These are phyloP conservation scores for Venturia carpophila DNA, from an alignment of 2,329 filamentous ascomycete genomes.

Conservation along the genomic window DNA sequence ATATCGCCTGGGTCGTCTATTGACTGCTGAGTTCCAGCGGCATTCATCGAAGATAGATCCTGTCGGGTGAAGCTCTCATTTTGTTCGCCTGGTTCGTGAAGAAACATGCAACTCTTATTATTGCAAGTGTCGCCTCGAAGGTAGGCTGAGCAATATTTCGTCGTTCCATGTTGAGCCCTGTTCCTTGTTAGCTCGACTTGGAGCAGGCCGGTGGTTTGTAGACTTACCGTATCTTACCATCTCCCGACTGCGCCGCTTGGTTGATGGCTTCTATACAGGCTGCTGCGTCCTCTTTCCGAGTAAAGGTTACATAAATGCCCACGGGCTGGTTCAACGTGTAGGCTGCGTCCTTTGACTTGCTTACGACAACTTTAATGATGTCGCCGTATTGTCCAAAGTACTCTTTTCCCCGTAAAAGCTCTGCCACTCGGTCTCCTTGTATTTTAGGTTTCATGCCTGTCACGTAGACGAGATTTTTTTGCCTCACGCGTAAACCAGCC, in stretches of 20 bases:
- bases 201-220: constrained; percentile 26
- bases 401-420: constrained; percentile 79
- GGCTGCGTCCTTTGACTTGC: constrained; percentile 75
- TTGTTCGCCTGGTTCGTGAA: constrained; percentile 97
- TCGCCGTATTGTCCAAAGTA: constrained; percentile 98
- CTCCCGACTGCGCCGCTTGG: constrained; percentile 58
- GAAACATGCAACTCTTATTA: constrained; percentile 94
- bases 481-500: constrained; percentile 87
- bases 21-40: constrained; percentile 59
- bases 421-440: constrained; percentile 83
- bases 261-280: constrained; percentile 67
- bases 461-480: constrained; percentile 98
- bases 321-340: constrained; percentile 66
- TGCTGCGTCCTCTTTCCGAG: constrained; percentile 80
- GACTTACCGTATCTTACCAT: constrained; percentile 78
- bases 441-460: constrained; percentile 88
- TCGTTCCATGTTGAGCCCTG: constrained; percentile 73
- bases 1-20: constrained; percentile 46
- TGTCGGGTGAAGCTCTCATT: constrained; percentile 94
- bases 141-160: constrained; percentile 97
- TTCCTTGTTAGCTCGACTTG: constrained; percentile 14
- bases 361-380: constrained; percentile 98
- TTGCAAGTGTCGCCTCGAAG: constrained; percentile 89
- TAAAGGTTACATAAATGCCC: constrained; percentile 97
- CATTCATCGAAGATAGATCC: constrained; percentile 91